A percentile compares a stretch with the other conserved stretches of the same genome.
phyloP scores from a whole-genome alignment of 129 eudicot genomes.

The Erigeron canadensis region DNA sequence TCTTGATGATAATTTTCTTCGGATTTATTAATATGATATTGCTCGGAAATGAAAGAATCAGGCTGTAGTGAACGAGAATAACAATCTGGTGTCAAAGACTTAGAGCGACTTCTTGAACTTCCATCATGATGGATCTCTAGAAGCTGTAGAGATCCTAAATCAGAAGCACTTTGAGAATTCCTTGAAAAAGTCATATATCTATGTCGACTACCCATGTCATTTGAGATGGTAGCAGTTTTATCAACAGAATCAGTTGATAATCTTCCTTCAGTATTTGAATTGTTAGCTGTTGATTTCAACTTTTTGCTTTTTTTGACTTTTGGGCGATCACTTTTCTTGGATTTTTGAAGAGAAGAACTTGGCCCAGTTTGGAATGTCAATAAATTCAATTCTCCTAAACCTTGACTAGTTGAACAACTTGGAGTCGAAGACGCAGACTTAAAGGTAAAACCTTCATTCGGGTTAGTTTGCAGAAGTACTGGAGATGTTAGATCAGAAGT shows the following conservation, averaged over 20 bases:
- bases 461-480: neutral
- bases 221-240: neutral
- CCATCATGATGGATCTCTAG: constrained; percentile 26
- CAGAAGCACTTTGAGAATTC: constrained; percentile 37
- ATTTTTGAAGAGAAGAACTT: constrained; percentile 19
- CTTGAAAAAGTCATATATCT: constrained; percentile 17
- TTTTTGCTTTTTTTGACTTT: constrained; percentile 30
- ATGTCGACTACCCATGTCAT: constrained; percentile 14
- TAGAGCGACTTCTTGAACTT: constrained; percentile 23
- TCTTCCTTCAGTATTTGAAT: neutral
- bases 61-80: constrained; percentile 18
- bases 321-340: constrained; percentile 13
- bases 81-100: constrained; percentile 29
- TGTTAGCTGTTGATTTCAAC: constrained; percentile 16
- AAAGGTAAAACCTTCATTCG: constrained; percentile 5
- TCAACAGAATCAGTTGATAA: constrained; percentile 12
- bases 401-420: constrained; percentile 6
- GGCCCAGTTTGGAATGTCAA: constrained; percentile 31
- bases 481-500: constrained; percentile 30
- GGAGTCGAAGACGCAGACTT: constrained; percentile 29
- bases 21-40: neutral
- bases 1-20: constrained; percentile 19
- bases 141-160: constrained; percentile 25
- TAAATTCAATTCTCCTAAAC: constrained; percentile 38
- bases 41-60: neutral